A percentile compares a stretch with the other conserved stretches of the same genome.
These are phyloP conservation scores for Alternaria arborescens DNA, from an alignment of 2,329 filamentous ascomycete genomes.

Conservation along the genomic window DNA sequence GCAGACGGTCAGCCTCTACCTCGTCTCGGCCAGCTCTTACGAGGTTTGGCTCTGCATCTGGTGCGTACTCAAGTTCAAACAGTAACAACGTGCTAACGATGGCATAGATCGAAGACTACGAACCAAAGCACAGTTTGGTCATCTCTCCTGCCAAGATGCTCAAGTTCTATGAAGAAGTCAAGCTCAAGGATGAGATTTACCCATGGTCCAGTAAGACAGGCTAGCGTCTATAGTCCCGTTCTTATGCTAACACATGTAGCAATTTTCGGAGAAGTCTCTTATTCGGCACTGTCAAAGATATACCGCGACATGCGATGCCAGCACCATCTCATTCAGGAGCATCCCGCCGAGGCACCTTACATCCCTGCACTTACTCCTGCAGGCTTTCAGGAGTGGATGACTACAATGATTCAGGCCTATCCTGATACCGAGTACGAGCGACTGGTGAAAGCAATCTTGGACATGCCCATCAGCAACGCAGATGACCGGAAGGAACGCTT, in stretches of 20 bases:
- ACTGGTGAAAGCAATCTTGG: constrained; percentile 71
- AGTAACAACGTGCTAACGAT: constrained; percentile 18
- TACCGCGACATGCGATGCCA: constrained; percentile 59
- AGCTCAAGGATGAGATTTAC: constrained; percentile 70
- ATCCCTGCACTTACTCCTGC: constrained; percentile 58
- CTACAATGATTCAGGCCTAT: constrained; percentile 75
- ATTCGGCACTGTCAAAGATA: constrained; percentile 54
- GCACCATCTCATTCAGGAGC: constrained; percentile 59
- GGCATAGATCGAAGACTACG: constrained; percentile 71
- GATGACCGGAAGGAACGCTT: constrained; percentile 74
- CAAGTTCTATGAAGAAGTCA: constrained; percentile 74
- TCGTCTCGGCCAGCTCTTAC: constrained; percentile 74
- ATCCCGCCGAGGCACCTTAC: constrained; percentile 52
- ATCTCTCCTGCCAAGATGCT: constrained; percentile 79
- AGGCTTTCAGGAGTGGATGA: constrained; percentile 70
- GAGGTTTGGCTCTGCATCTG: constrained; percentile 77
- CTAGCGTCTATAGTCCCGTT: background rate
- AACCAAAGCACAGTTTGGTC: constrained; percentile 73
- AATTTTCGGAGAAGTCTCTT: constrained; percentile 56
- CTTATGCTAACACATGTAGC: constrained; percentile 28
- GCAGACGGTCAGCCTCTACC: constrained; percentile 71
- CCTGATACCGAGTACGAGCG: constrained; percentile 78
- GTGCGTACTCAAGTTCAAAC: constrained; percentile 56
- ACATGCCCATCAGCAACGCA: constrained; percentile 74
- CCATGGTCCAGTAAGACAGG: constrained; percentile 70